Base-by-base conservation (phyloP, 2,329 filamentous ascomycete genomes). In the Pseudogymnoascus sp. region DNA sequence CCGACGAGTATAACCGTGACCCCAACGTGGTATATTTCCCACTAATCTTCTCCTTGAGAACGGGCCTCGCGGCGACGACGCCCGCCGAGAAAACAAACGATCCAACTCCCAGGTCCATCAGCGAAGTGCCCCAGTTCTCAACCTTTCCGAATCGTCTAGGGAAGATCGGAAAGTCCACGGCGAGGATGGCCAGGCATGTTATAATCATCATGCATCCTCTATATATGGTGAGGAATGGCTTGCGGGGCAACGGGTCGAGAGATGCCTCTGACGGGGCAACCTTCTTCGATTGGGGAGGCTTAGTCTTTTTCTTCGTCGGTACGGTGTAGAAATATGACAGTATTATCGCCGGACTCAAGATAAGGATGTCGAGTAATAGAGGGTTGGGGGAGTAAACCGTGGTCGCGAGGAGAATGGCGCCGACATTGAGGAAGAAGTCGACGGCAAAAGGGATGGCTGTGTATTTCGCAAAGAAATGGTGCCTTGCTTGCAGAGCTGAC, bases 51-150 rank as follows among this genome's bases (percentile, higher is more conserved):
- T 88, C 83, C 70, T 88, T 91, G 52, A 96, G 76, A 10, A 91
- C 79, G 1, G 89, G 84, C 15, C 92, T 82, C 12, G 92, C 91
- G 35, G 89, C 91, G n/a, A 97, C 90, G 33, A 96, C 77, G 19
- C 94, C 94, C 13, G 88, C 89, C 2, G 91, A 91, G 74, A 96
- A 99, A 67, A 99, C 94, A 74, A 99, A 99, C 10, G 92, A 96
- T 26, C 94, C 94, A 55, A 99, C 94, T 56, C 94, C 94, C 68
- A 97, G 79, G 71, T 99, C 94, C 94, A 99, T 99, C 63, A 99
- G 76, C n/a, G 92, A 97, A 1, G 92, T 96, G 59, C 94, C 94
- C 90, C 94, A 99, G n/a, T 90, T 96, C 74, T 99, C 94, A 2
- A 95, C 94, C 76, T 99, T 99, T 61, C 91, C 94, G 71, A 97